Conservation (phyloP, 257 asterid species). For the Eucommia ulmoides region DNA sequence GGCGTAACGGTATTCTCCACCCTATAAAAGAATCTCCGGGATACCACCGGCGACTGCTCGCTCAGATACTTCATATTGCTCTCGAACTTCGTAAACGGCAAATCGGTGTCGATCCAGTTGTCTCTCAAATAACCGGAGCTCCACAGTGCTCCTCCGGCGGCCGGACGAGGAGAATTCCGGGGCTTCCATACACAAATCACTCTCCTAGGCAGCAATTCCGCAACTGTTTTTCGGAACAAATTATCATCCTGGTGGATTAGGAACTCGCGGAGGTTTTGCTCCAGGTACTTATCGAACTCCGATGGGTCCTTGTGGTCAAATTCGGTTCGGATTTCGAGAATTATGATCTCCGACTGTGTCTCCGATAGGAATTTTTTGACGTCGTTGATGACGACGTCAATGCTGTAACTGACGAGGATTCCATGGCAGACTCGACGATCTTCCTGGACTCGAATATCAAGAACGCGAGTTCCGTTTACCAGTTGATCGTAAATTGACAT, state of each 20-base stretch:
- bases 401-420: neutral
- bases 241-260: conserved; percentile 1
- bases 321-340: neutral
- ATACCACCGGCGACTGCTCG: neutral
- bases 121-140: neutral
- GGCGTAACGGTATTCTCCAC: conserved; percentile 2
- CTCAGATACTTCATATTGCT: neutral
- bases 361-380: neutral
- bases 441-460: neutral
- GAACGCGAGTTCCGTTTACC: neutral
- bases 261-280: neutral
- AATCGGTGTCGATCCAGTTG: conserved; percentile 1
- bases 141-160: neutral
- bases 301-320: conserved; percentile 1
- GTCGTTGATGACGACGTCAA: neutral
- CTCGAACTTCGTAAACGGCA: neutral
- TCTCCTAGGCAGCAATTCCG: neutral
- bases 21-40: neutral
- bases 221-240: neutral
- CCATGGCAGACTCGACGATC: neutral
- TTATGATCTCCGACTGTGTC: neutral
- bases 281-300: neutral
- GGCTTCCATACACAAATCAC: conserved; percentile 2
- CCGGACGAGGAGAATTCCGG: neutral
- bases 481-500: neutral